These are phyloP conservation scores for Neophaeococcomyces mojaviensis DNA, from an alignment of 2,329 filamentous ascomycete species.

Conservation along the genomic window DNA sequence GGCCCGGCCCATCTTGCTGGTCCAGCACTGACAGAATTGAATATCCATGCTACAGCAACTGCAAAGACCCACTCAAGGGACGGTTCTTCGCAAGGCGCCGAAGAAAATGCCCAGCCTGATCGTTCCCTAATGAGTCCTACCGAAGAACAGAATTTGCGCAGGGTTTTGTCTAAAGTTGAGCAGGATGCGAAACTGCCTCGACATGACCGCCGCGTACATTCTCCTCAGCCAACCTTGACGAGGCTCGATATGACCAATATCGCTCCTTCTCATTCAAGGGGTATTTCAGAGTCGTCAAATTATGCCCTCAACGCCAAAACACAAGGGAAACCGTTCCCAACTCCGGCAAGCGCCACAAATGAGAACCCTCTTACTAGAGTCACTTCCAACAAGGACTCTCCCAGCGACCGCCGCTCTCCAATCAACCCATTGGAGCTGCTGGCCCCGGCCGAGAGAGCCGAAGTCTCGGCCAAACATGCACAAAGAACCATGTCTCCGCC, in stretches of 20 bases:
- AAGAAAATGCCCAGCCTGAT: conserved; percentile 6
- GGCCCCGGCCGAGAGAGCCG: conserved; percentile 7
- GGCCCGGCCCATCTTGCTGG: conserved; percentile 33
- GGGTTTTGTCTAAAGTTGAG: conserved; percentile 25
- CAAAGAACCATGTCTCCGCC: conserved; percentile 16
- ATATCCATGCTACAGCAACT: conserved; percentile 29
- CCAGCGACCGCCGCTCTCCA: conserved; percentile 12
- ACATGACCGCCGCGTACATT: background rate
- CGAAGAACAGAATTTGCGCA: conserved; percentile 18
- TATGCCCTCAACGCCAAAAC: background rate
- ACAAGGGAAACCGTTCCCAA: background rate
- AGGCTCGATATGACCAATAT: conserved; percentile 3
- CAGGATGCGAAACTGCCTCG: conserved; percentile 22
- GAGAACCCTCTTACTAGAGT: conserved; percentile 12
- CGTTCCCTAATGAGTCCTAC: conserved; percentile 11
- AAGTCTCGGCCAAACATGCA: background rate
- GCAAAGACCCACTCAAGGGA: conserved; percentile 16
- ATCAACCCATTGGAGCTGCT: conserved; percentile 25
- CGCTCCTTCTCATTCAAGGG: background rate
- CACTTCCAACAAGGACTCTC: conserved; percentile 9
- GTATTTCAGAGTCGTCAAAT: background rate
- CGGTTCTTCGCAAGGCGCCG: conserved; percentile 13
- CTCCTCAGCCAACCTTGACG: background rate
- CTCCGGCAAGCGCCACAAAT: conserved; percentile 4
- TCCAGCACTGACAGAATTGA: conserved; percentile 39